Percentiles rank a stretch among this genome's conserved stretches.
phyloP scores from a whole-genome alignment of 208 protist species.

The Histomonas meleagridis region DNA sequence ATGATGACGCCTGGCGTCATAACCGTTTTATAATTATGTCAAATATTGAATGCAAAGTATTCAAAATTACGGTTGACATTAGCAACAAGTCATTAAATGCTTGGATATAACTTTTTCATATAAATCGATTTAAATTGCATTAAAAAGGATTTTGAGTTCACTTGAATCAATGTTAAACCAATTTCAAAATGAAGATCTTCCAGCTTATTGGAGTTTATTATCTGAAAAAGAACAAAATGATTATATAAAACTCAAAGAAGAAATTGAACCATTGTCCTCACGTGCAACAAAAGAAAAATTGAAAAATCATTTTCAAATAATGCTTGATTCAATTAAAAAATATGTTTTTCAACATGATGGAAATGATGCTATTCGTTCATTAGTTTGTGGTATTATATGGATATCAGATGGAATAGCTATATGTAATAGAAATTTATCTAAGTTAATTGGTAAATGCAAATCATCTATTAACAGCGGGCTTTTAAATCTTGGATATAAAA shows the following conservation, averaged over 20 bases:
- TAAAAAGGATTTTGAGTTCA: no score
- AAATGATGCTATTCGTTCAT: background rate
- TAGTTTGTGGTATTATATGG: background rate
- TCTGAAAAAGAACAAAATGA: background rate
- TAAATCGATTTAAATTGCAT: no score
- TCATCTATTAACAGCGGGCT: background rate
- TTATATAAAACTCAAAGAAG: background rate
- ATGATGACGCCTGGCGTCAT: no score
- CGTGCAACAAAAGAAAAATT: background rate
- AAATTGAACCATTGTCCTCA: background rate
- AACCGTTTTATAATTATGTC: background rate
- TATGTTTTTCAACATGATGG: background rate
- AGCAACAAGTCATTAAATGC: no score
- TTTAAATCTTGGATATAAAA: background rate
- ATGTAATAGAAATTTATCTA: background rate
- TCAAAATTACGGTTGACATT: no score
- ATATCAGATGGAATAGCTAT: background rate
- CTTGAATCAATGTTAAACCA: no score
- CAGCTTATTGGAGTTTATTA: background rate
- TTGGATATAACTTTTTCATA: no score
- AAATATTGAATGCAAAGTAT: background rate
- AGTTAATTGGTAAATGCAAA: background rate
- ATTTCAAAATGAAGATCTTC: no score
- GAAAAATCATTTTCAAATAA: background rate
- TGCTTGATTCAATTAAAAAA: background rate